Conservation (phyloP, 768 basidiomycete species). For the Cubamyces lactineus region DNA sequence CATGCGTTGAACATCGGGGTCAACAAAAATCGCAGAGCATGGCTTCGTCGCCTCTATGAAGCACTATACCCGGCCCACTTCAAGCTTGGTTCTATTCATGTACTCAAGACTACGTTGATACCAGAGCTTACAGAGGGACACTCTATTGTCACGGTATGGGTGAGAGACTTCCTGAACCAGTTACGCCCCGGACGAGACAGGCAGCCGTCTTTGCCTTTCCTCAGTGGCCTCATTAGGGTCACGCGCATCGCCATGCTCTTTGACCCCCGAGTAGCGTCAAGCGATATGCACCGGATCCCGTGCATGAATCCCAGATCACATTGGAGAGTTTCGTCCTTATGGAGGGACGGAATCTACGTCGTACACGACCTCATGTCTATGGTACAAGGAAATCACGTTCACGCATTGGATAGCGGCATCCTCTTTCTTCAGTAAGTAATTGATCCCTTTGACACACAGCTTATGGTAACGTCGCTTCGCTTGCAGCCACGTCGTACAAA, state of each 20-base stretch:
- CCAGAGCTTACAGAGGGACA: slow-evolving; percentile 44
- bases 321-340: too few species aligned
- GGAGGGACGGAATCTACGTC: too few species aligned
- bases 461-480: too few species aligned
- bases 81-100: slow-evolving; percentile 46
- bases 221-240: slow-evolving; percentile 46
- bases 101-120: slow-evolving; percentile 41
- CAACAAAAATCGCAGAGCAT: slow-evolving; percentile 38
- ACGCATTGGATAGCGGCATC: too few species aligned
- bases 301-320: slow-evolving; percentile 20
- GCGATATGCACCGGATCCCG: slow-evolving; percentile 40
- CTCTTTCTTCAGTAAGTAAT: too few species aligned
- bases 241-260: slow-evolving; percentile 43
- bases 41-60: slow-evolving; percentile 52
- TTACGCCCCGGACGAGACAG: slow-evolving; percentile 27
- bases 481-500: too few species aligned
- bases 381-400: too few species aligned
- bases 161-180: slow-evolving; percentile 42
- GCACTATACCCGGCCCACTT: slow-evolving; percentile 51
- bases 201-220: slow-evolving; percentile 29
- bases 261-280: slow-evolving; percentile 40
- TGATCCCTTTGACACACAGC: too few species aligned
- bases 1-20: too few species aligned
- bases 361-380: too few species aligned
- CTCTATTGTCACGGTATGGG: slow-evolving; percentile 49